These are phyloP conservation scores for Hypoxylon lenormandii DNA, from an alignment of 495 filamentous ascomycete genomes.

Conservation along the genomic window DNA sequence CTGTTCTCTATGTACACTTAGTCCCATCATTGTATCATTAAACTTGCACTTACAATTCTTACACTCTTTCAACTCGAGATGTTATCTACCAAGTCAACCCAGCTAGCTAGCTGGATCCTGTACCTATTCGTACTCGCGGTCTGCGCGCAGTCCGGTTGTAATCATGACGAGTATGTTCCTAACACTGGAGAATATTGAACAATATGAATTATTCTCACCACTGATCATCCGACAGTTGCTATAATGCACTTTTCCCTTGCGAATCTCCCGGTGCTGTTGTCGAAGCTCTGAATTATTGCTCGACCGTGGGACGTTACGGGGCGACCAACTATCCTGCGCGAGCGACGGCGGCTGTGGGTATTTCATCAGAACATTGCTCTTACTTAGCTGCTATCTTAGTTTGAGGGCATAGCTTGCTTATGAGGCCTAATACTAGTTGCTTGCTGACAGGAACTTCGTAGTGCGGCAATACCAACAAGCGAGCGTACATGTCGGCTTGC, in stretches of 20 bases:
- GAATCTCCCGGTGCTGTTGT: conserved; percentile 32
- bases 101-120: conserved; percentile 37
- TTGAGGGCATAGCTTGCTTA: not conserved
- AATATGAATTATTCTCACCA: not conserved
- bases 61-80: conserved; percentile 26
- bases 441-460: conserved; percentile 14
- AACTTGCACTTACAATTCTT: conserved; percentile 6
- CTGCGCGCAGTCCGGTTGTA: conserved; percentile 38
- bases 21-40: conserved; percentile 11
- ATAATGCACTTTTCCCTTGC: conserved; percentile 48
- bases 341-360: conserved; percentile 44
- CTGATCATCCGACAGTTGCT: conserved; percentile 40
- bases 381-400: too few species aligned
- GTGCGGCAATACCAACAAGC: conserved; percentile 45
- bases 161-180: conserved; percentile 38
- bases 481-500: conserved; percentile 45
- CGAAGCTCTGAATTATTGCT: conserved; percentile 43
- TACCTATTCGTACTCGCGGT: conserved; percentile 36
- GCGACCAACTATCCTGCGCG: conserved; percentile 46
- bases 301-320: conserved; percentile 43
- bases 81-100: conserved; percentile 21
- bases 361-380: not conserved
- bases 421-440: not conserved
- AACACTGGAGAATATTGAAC: not conserved
- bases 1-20: conserved; percentile 1